Evolutionary conservation across 192 early-diverging fungal species (phyloP), one percentile per base, ranked within the genome.

Genomic region (Helicostylum pulchrum): DNA sequence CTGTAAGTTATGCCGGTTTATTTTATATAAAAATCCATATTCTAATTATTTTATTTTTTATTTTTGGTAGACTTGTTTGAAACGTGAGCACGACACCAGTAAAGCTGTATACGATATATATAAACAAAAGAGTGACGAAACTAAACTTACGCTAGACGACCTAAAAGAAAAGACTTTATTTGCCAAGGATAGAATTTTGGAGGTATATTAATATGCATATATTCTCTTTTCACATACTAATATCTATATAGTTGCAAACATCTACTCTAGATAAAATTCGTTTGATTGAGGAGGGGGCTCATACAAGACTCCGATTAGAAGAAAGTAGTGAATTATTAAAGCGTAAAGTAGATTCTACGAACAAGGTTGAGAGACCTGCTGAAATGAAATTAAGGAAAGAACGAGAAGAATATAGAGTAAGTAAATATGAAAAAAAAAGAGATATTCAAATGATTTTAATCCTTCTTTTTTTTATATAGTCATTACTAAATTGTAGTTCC

Each of bases 401-500:
- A 44, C 80, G 77, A 12, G 76, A 85, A 58, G 75, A 82, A 42
- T 65, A 70, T 36, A 72, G 74, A 39, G 74, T 61, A 20, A 68
- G 70, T 14, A 32, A 42, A 6, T 26, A 46, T 36, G 5, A 14
- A 58, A 15, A 4, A 14, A 58, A 15, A 4, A 14, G 19, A 48
- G 26, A 48, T 23, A 14, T 43, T 17, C n/a, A 46, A 61, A 7
- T 66, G 64, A 17, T 63, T 61, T 0, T 60, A 70, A 3, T 61
- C 62, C 20, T 53, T 66, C 7, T 67, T 49, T 21, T 55, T 34
- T 61, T 63, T n/a, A 50, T 54, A n/a, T 55, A 94, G 86, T 83
- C 87, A n/a, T 71, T 97, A 44, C 82, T 96, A 43, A 96, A 93
- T 67, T 98, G 96, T 68, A 85, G 87, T 32, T 87, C 90, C 36